A percentile compares a stretch with the other conserved stretches of the same genome.
phyloP scores from a whole-genome alignment of 208 protist species.

The Wallacemonas collosoma region DNA sequence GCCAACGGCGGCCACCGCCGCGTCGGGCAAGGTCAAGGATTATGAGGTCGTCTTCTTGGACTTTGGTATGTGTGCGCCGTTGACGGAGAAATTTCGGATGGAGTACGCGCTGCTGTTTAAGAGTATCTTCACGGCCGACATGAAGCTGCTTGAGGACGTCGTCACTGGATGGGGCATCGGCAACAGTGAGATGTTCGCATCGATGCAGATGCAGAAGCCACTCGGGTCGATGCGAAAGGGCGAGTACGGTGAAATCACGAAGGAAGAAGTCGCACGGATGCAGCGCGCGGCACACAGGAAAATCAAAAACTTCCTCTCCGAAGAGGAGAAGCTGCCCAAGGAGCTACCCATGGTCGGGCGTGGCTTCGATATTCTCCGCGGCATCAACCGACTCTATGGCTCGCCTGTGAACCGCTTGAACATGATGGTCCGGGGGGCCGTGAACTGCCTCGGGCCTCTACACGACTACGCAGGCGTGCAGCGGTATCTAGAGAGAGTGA shows the following conservation, averaged over 20 bases:
- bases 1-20: background rate
- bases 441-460: constrained; percentile 58
- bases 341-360: constrained; percentile 77
- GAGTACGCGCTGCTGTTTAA: constrained; percentile 83
- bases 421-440: constrained; percentile 69
- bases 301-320: constrained; percentile 46
- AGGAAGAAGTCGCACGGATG: constrained; percentile 63
- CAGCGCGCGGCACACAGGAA: constrained; percentile 43
- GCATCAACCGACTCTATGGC: constrained; percentile 80
- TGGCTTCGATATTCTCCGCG: constrained; percentile 80
- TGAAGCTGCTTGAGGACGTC: constrained; percentile 48
- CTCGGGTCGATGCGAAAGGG: constrained; percentile 49
- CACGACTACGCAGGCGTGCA: constrained; percentile 58
- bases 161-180: constrained; percentile 71
- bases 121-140: constrained; percentile 72
- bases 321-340: constrained; percentile 61
- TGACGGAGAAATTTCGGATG: constrained; percentile 74
- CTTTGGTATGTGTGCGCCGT: constrained; percentile 75
- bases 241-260: constrained; percentile 64
- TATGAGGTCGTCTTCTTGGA: constrained; percentile 79
- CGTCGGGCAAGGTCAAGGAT: constrained; percentile 20
- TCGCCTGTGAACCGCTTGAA: constrained; percentile 81
- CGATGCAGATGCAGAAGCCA: constrained; percentile 79
- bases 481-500: constrained; percentile 44
- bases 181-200: constrained; percentile 75